Evolutionary conservation across 1,284 basidiomycete species (phyloP).

Genomic region (Ustilago curta): DNA sequence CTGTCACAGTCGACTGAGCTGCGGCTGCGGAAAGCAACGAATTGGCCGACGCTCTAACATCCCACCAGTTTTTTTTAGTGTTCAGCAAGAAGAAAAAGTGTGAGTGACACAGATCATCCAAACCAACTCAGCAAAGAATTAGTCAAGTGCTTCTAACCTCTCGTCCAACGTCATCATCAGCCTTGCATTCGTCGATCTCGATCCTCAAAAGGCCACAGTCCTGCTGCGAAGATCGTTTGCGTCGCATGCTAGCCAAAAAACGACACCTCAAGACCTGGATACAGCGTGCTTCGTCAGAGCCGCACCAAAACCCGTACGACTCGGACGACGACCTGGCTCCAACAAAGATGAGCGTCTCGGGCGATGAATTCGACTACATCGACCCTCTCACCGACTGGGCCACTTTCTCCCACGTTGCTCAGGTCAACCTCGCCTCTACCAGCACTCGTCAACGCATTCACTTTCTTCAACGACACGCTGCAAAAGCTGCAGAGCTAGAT

Average conservation of each 20-base stretch:
- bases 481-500: slow-evolving; percentile 40
- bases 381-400: slow-evolving; percentile 53
- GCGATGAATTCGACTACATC: slow-evolving; percentile 27
- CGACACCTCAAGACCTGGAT: slow-evolving; percentile 53
- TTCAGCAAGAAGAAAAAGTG: no score
- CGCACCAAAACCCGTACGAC: slow-evolving; percentile 58
- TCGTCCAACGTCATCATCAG: not conserved
- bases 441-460: slow-evolving; percentile 48
- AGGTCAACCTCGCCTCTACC: slow-evolving; percentile 30
- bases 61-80: no score
- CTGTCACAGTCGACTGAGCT: not conserved
- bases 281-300: slow-evolving; percentile 30
- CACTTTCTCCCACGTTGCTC: slow-evolving; percentile 45
- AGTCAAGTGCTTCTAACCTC: not conserved
- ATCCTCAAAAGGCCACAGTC: no score
- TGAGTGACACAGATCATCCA: not conserved
- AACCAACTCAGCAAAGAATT: not conserved
- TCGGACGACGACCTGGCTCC: slow-evolving; percentile 63
- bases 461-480: slow-evolving; percentile 45
- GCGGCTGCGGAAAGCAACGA: not conserved
- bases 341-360: slow-evolving; percentile 40
- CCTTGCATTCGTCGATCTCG: not conserved
- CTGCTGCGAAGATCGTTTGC: slow-evolving; percentile 15
- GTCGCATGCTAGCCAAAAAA: slow-evolving; percentile 49
- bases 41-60: not conserved